These are phyloP conservation scores for Aspergillus pseudotamarii DNA, from an alignment of 2,329 filamentous ascomycete genomes.

Conservation along the genomic window DNA sequence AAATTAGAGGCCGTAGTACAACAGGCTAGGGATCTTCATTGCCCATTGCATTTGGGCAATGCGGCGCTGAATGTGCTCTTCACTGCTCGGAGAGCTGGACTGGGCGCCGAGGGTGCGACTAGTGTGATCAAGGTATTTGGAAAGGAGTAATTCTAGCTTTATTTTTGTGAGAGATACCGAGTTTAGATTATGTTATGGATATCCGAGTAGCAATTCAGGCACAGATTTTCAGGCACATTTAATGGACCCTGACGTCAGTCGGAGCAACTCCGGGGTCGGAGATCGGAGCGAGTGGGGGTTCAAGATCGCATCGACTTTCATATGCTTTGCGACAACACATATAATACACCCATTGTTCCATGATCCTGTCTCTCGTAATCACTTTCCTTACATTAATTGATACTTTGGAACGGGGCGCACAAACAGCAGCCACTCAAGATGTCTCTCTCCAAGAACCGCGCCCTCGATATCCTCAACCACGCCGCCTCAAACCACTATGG, in stretches of 20 bases:
- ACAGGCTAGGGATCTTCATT: slow-evolving; percentile 42
- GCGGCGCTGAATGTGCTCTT: slow-evolving; percentile 39
- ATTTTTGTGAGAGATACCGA: background rate
- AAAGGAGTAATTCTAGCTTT: background rate
- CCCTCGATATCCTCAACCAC: slow-evolving; percentile 60
- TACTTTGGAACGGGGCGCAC: background rate
- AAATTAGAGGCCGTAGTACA: slow-evolving; percentile 48
- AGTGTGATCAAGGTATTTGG: slow-evolving; percentile 39
- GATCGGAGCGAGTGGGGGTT: background rate
- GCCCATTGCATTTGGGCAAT: slow-evolving; percentile 42
- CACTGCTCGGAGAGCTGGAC: slow-evolving; percentile 35
- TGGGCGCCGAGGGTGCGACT: slow-evolving; percentile 32
- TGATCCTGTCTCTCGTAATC: background rate
- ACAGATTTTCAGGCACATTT: background rate
- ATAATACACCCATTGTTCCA: background rate
- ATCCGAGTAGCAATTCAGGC: background rate
- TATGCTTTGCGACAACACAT: background rate
- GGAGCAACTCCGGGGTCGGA: slow-evolving; percentile 19
- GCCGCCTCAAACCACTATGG: slow-evolving; percentile 60
- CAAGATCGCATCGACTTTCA: background rate
- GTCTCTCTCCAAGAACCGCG: slow-evolving; percentile 52
- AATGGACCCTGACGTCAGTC: slow-evolving; percentile 11
- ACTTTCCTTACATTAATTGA: background rate
- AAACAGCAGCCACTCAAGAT: slow-evolving; percentile 40
- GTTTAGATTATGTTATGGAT: background rate